phyloP scores from a whole-genome alignment of 495 filamentous ascomycete species.

The Evansstolkia leycettana region DNA sequence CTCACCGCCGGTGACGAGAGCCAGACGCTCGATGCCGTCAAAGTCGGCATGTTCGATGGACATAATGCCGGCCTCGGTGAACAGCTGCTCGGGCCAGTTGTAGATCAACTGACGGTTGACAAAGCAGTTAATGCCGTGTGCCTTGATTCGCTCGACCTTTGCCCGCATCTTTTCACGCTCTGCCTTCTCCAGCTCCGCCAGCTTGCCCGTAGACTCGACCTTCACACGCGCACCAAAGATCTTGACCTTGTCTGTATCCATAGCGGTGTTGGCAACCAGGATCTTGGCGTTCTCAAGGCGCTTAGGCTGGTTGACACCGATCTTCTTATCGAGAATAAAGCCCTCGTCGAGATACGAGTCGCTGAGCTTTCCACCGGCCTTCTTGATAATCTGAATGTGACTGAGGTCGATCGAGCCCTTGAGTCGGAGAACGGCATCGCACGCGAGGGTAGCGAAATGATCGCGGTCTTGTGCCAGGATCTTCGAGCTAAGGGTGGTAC shows the following conservation, averaged over 20 bases:
- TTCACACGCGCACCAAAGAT: slow-evolving; percentile 96
- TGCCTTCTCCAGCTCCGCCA: slow-evolving; percentile 93
- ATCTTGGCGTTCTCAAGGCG: slow-evolving; percentile 96
- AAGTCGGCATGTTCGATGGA: slow-evolving; percentile 99
- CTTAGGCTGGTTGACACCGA: slow-evolving; percentile 97
- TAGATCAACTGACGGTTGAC: slow-evolving; percentile 98
- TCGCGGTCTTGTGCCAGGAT: slow-evolving; percentile 87
- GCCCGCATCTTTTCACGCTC: slow-evolving; percentile 98
- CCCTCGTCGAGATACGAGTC: slow-evolving; percentile 97
- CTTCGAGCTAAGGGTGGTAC: slow-evolving; percentile 97
- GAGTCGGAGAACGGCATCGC: slow-evolving; percentile 81
- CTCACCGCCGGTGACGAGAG: slow-evolving; percentile 91
- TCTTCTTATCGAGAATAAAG: slow-evolving; percentile 97
- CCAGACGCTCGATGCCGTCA: slow-evolving; percentile 90
- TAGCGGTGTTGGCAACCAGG: slow-evolving; percentile 90
- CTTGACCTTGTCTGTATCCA: slow-evolving; percentile 99
- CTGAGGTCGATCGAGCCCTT: slow-evolving; percentile 89
- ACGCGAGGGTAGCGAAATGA: slow-evolving; percentile 84
- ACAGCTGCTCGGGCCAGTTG: slow-evolving; percentile 99
- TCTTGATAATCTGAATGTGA: slow-evolving; percentile 99
- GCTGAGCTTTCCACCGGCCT: slow-evolving; percentile 90
- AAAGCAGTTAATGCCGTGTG: slow-evolving; percentile 98
- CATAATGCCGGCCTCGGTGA: slow-evolving; percentile 93
- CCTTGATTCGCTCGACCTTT: slow-evolving; percentile 97
- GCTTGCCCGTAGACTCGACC: slow-evolving; percentile 83